Evolutionary conservation across 1,139 yeast species (phyloP).

Genomic region (Saccharomycopsis hybrid): DNA sequence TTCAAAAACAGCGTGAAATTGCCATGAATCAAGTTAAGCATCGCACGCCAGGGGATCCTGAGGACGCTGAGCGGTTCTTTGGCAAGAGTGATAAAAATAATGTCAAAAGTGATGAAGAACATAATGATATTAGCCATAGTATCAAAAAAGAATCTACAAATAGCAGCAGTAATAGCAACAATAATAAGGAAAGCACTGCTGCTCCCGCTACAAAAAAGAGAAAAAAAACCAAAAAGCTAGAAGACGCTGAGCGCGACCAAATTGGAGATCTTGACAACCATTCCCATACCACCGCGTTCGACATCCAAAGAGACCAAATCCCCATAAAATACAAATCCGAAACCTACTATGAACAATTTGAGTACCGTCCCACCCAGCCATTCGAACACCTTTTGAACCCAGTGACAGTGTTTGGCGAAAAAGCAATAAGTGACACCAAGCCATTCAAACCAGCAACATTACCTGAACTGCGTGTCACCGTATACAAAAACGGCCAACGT

Average conservation of each 20-base stretch:
- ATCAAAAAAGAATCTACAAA: constrained; percentile 22
- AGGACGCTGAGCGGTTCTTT: constrained; percentile 11
- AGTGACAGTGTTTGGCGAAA: constrained; percentile 62
- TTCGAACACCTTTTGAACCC: constrained; percentile 77
- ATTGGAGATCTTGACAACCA: constrained; percentile 14
- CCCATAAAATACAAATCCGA: constrained; percentile 80
- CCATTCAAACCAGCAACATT: constrained; percentile 38
- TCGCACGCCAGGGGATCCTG: constrained; percentile 28
- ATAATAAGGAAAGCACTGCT: constrained; percentile 23
- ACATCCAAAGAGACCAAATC: constrained; percentile 69
- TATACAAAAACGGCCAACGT: constrained; percentile 71
- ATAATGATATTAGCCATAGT: constrained; percentile 4
- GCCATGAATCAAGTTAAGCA: constrained; percentile 30
- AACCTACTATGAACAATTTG: constrained; percentile 79
- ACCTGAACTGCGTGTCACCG: constrained; percentile 51
- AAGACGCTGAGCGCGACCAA: constrained; percentile 25
- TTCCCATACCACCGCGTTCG: constrained; percentile 23
- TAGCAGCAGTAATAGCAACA: constrained; percentile 24
- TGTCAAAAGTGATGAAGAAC: constrained; percentile 14
- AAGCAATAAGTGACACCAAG: constrained; percentile 40
- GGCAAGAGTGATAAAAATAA: constrained; percentile 2
- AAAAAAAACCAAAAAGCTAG: constrained; percentile 22
- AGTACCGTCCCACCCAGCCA: constrained; percentile 67
- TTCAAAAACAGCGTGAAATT: constrained; percentile 37
- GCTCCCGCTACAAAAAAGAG: constrained; percentile 23